Evolutionary conservation across 2,329 filamentous ascomycete species (phyloP), one percentile per base, ranked within the genome.

Genomic region (Fusarium nisikadoi): DNA sequence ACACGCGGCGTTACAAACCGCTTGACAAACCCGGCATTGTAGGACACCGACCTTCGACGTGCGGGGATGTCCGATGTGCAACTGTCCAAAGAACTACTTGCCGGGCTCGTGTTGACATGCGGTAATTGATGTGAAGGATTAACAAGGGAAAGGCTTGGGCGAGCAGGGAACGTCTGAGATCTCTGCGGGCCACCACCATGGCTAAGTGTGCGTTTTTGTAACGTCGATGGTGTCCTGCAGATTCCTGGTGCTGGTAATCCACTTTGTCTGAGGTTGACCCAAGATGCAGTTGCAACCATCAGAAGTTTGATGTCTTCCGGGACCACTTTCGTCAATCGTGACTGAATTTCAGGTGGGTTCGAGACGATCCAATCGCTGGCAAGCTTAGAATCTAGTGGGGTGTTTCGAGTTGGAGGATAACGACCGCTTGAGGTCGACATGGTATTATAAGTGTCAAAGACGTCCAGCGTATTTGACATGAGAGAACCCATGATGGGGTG

Each of bases 401-500:
- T 76, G 2, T 81, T 74, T 29, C 83, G 81, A 17, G 82, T 82
- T 2, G 86, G 86, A 14, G 87, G 86, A 65, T 85, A 84, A 41
- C 82, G 83, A n/a, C 82, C 81, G 36, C 83, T 82, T 0, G 87
- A 86, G 11, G 84, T 79, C 2, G 87, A 86, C 33, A 90, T 83
- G 1, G 87, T 86, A 8, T 85, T 88, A 78, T 94, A 95, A 6
- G 84, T 86, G 72, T 95, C 91, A 66, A 90, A 88, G 52, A 95
- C 88, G 54, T 93, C 90, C 35, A 95, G 87, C 17, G 86, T 88
- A 8, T 86, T 85, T 17, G 86, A 86, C 7, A 88, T 91, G 47
- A 95, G 84, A 5, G 87, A 89, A 2, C 92, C 93, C 81, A 95
- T 87, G 76, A 95, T 89, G 8, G 93, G 93, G 77, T 95, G 93